Evolutionary conservation across 306 rosid genomes (phyloP).

Genomic region (Cicer chorassanicum): DNA sequence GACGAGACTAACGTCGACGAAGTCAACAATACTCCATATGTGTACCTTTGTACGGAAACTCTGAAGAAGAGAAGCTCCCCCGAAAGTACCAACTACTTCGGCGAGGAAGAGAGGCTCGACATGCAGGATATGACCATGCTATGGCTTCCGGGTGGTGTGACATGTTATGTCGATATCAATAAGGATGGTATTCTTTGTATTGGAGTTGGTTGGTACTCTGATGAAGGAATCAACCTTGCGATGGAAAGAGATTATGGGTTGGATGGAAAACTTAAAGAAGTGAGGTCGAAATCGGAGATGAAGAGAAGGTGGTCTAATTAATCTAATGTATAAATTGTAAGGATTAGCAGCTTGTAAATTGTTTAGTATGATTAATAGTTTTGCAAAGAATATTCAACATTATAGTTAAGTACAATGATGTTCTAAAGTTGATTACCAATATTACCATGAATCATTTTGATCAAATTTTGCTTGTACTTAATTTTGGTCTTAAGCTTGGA

Average conservation of each 20-base stretch:
- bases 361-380: conserved; percentile 16
- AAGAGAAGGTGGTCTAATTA: conserved; percentile 84
- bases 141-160: conserved; percentile 95
- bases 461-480: not conserved
- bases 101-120: conserved; percentile 84
- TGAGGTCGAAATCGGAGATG: conserved; percentile 74
- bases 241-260: conserved; percentile 96
- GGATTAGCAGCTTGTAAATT: conserved; percentile 44
- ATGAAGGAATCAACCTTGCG: conserved; percentile 91
- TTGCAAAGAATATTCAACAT: conserved; percentile 18
- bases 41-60: conserved; percentile 80
- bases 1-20: conserved; percentile 53
- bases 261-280: conserved; percentile 89
- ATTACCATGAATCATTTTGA: not conserved
- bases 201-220: conserved; percentile 95
- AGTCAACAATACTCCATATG: conserved; percentile 46
- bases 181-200: conserved; percentile 85
- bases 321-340: conserved; percentile 45
- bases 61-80: conserved; percentile 77
- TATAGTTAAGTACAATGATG: not conserved
- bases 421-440: conserved; percentile 13
- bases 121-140: conserved; percentile 76
- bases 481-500: not conserved
- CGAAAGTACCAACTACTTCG: conserved; percentile 57
- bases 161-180: conserved; percentile 74